Evolutionary conservation across 352 stramenopile species (phyloP).

Genomic region (Globisporangium orthogonon): DNA sequence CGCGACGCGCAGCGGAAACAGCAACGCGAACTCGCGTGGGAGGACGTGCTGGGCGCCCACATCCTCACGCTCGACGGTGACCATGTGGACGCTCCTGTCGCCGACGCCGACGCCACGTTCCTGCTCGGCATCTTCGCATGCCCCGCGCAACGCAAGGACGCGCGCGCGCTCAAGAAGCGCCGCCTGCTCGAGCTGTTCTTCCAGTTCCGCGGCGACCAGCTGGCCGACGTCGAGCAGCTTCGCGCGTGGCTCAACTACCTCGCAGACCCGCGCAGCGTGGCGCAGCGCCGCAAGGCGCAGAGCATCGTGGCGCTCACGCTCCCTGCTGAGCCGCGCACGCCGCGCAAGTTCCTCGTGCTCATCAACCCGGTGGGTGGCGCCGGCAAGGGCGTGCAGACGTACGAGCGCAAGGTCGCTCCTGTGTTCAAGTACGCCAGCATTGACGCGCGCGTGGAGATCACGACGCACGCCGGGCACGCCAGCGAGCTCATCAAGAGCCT

Average conservation of each 20-base stretch:
- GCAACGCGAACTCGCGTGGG: slow-evolving; percentile 29
- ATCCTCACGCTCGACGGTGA: slow-evolving; percentile 37
- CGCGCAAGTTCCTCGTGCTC: slow-evolving; percentile 53
- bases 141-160: slow-evolving; percentile 16
- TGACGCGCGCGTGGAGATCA: slow-evolving; percentile 37
- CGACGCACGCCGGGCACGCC: slow-evolving; percentile 36
- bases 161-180: slow-evolving; percentile 28
- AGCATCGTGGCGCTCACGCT: slow-evolving; percentile 28
- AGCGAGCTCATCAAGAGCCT: slow-evolving; percentile 47
- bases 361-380: slow-evolving; percentile 66
- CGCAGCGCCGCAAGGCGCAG: slow-evolving; percentile 12
- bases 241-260: slow-evolving; percentile 40
- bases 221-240: slow-evolving; percentile 28
- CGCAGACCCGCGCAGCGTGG: slow-evolving; percentile 33
- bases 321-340: slow-evolving; percentile 4
- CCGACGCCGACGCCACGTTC: slow-evolving; percentile 19
- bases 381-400: slow-evolving; percentile 45
- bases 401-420: slow-evolving; percentile 42
- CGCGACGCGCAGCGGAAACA: no score
- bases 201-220: slow-evolving; percentile 29
- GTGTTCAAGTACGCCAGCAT: slow-evolving; percentile 51
- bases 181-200: slow-evolving; percentile 39
- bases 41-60: slow-evolving; percentile 48
- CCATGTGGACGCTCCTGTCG: slow-evolving; percentile 19
- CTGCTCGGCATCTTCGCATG: slow-evolving; percentile 43